phyloP scores from a whole-genome alignment of 2,329 filamentous ascomycete genomes.

The Paecilomyces dactylethromorphus region DNA sequence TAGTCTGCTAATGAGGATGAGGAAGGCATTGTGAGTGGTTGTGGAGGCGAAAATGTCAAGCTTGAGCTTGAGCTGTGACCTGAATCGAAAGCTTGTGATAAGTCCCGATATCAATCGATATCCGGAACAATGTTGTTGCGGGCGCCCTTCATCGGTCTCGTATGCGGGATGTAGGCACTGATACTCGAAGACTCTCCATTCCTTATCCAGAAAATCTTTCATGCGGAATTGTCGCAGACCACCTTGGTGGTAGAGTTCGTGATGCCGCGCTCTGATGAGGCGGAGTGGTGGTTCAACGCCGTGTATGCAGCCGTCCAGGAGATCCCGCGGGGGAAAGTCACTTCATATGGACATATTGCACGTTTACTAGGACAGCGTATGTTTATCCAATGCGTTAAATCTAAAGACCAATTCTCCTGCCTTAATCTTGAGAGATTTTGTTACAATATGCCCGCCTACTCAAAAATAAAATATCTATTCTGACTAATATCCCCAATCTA shows the following conservation, averaged over 20 bases:
- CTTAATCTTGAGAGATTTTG: no score
- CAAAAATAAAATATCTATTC: neutral
- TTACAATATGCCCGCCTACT: no score
- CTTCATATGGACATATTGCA: slow-evolving; percentile 74
- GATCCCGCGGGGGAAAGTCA: slow-evolving; percentile 76
- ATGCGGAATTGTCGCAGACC: no score
- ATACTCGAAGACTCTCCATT: no score
- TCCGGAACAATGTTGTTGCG: slow-evolving; percentile 17
- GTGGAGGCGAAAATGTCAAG: neutral
- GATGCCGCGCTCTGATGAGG: slow-evolving; percentile 43
- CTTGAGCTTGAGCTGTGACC: slow-evolving; percentile 2
- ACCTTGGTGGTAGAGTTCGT: neutral
- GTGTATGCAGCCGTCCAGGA: slow-evolving; percentile 83
- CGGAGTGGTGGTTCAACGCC: slow-evolving; percentile 47
- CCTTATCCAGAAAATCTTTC: no score
- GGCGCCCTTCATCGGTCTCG: slow-evolving; percentile 3
- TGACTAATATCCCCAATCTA: slow-evolving; percentile 23
- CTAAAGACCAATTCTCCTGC: no score
- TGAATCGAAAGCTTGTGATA: slow-evolving; percentile 35
- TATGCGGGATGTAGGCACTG: neutral
- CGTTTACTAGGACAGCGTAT: slow-evolving; percentile 54
- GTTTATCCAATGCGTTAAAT: slow-evolving; percentile 15
- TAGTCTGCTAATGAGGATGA: slow-evolving; percentile 65
- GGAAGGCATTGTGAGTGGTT: slow-evolving; percentile 39
- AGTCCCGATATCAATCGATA: slow-evolving; percentile 9